These are phyloP conservation scores for Simplicillium sp. DNA, from an alignment of 2,329 filamentous ascomycete genomes.

Conservation along the genomic window DNA sequence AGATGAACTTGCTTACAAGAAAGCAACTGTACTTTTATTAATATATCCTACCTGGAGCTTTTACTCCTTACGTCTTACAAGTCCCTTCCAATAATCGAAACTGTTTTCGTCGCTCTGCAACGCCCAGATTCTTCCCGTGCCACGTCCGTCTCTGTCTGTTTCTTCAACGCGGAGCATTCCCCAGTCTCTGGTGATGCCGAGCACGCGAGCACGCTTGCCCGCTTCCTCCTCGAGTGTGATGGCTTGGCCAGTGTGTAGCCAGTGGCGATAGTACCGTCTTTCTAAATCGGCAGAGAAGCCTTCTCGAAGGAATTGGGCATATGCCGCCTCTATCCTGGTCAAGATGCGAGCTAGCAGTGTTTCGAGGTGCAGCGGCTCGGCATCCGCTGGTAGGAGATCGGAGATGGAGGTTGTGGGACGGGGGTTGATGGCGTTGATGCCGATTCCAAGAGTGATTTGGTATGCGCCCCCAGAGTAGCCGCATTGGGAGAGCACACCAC, in stretches of 20 bases:
- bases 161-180: constrained; percentile 81
- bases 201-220: constrained; percentile 63
- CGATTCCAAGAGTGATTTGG: constrained; percentile 77
- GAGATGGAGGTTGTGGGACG: constrained; percentile 83
- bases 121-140: constrained; percentile 70
- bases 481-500: constrained; percentile 86
- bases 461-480: constrained; percentile 69
- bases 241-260: constrained; percentile 71
- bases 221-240: constrained; percentile 73
- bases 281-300: constrained; percentile 72
- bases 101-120: constrained; percentile 96
- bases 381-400: constrained; percentile 49
- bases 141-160: constrained; percentile 59
- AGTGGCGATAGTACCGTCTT: constrained; percentile 66
- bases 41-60: no score
- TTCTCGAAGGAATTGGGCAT: constrained; percentile 60
- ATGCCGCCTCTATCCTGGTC: constrained; percentile 67
- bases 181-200: constrained; percentile 88
- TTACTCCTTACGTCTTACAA: constrained; percentile 71
- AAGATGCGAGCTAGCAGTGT: constrained; percentile 74
- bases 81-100: constrained; percentile 91
- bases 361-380: constrained; percentile 59
- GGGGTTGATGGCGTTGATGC: constrained; percentile 76
- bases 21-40: no score
- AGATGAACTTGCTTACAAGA: constrained; percentile 1